These are phyloP conservation scores for Fusarium domesticum DNA, from an alignment of 2,329 filamentous ascomycete species.

Conservation along the genomic window DNA sequence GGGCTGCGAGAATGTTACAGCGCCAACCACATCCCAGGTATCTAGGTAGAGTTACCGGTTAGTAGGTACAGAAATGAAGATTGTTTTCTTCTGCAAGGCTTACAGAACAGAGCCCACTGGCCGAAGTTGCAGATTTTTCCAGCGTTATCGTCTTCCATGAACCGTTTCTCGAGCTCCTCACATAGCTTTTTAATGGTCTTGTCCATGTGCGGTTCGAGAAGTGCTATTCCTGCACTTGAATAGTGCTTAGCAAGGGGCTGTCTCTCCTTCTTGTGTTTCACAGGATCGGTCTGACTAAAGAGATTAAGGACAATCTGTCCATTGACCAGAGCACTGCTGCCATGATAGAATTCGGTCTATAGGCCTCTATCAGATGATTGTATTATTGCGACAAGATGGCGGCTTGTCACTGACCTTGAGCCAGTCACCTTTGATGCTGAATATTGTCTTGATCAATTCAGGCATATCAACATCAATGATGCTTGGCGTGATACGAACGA, in stretches of 20 bases:
- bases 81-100: too few species aligned
- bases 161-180: slow-evolving; percentile 32
- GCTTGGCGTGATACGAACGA: slow-evolving; percentile 42
- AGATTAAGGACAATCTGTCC: slow-evolving; percentile 26
- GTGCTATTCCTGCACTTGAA: slow-evolving; percentile 14
- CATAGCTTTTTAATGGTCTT: slow-evolving; percentile 33
- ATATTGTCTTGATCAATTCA: slow-evolving; percentile 37
- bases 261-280: slow-evolving; percentile 20
- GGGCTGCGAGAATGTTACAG: slow-evolving; percentile 40
- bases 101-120: slow-evolving; percentile 42
- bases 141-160: slow-evolving; percentile 26
- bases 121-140: slow-evolving; percentile 36
- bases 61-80: neutral
- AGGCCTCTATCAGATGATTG: neutral
- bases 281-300: slow-evolving; percentile 26
- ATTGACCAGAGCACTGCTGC: slow-evolving; percentile 26
- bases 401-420: slow-evolving; percentile 30
- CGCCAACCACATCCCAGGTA: slow-evolving; percentile 43
- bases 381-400: neutral
- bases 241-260: slow-evolving; percentile 31
- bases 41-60: slow-evolving; percentile 8
- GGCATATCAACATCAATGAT: slow-evolving; percentile 38
- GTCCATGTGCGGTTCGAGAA: slow-evolving; percentile 30
- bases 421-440: slow-evolving; percentile 34
- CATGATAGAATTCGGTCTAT: slow-evolving; percentile 28